phyloP scores from a whole-genome alignment of 108 stramenopile species.

The Cyclotella sp. region DNA sequence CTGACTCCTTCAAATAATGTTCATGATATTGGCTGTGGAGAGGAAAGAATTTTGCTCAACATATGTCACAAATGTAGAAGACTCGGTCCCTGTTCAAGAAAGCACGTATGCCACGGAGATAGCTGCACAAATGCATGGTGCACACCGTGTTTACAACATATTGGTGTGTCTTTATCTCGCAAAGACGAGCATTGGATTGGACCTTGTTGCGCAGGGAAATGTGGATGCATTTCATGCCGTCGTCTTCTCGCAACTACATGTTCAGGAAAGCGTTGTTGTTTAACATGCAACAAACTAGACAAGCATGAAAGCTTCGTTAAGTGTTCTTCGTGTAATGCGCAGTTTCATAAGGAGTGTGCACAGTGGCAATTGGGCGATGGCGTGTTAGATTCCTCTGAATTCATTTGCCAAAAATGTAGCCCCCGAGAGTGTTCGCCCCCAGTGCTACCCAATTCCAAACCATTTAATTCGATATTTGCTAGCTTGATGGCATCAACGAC shows the following conservation, averaged over 20 bases:
- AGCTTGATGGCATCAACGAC: constrained; percentile 14
- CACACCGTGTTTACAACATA: neutral
- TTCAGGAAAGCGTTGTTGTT: neutral
- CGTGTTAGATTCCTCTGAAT: neutral
- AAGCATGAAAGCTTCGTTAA: neutral
- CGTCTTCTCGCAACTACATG: neutral
- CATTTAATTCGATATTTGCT: constrained; percentile 4
- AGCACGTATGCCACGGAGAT: neutral
- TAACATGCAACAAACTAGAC: neutral
- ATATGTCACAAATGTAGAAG: constrained; percentile 12
- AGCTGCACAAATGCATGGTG: constrained; percentile 11
- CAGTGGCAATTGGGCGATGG: neutral
- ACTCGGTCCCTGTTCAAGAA: constrained; percentile 3
- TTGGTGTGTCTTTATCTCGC: neutral
- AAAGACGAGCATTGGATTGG: constrained; percentile 24
- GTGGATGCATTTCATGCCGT: constrained; percentile 25
- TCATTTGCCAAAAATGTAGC: neutral
- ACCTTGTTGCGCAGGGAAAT: constrained; percentile 34
- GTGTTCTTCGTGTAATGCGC: neutral
- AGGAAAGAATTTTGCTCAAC: constrained; percentile 1
- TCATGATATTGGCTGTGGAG: constrained; percentile 1
- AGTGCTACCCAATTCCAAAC: neutral
- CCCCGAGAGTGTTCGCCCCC: neutral
- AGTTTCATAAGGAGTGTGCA: constrained; percentile 3
- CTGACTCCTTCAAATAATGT: constrained; percentile 10